Evolutionary conservation across 495 filamentous ascomycete genomes (phyloP), one percentile per base, ranked within the genome.

Genomic region (Penicillium pulvis): DNA sequence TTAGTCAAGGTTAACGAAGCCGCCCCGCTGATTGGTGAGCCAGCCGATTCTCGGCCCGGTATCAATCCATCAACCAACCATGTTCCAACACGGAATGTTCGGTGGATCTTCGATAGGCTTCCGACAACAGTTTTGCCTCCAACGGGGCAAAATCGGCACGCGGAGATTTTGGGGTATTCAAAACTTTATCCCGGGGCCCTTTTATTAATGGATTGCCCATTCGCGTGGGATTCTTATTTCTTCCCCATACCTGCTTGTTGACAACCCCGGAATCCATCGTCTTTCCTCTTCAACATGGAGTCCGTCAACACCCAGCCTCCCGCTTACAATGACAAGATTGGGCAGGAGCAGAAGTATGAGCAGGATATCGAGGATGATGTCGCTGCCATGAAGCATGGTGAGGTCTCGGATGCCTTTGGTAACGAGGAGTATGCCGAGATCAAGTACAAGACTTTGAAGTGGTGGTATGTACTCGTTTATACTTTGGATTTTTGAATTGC

Each of bases 361-460:
- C 56, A 58, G 11, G 36, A 20, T 4, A 53, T 53, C 0, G 65
- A 66, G 2, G 65, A 70, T 78, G 53, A 67, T 65, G 26, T 78
- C 41, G 69, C 76, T 26, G 69, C 71, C 53, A 65, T 79, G 5
- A 70, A 75, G 64, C 53, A 67, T 46, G 67, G 67, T 17, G 64
- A 67, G 45, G 65, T 68, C 8, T 54, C 58, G 7, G 71, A 78
- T 63, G 72, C 78, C 8, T 79, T 80, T 53, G 77, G 75, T 39
- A 70, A 78, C 45, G 77, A 79, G 59, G 70, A 69, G 31, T 70
- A 68, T 39, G 73, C 72, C 6, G 77, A 77, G 53, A 71, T 77
- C 61, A 77, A 78, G 60, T 80, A 80, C 57, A 77, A 74, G 63
- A 79, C 76, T 9, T 56, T 81, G 63, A 70, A 69, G 60, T 81